Conservation (phyloP, 257 asterid species). For the Craterostigma plantagineum region DNA sequence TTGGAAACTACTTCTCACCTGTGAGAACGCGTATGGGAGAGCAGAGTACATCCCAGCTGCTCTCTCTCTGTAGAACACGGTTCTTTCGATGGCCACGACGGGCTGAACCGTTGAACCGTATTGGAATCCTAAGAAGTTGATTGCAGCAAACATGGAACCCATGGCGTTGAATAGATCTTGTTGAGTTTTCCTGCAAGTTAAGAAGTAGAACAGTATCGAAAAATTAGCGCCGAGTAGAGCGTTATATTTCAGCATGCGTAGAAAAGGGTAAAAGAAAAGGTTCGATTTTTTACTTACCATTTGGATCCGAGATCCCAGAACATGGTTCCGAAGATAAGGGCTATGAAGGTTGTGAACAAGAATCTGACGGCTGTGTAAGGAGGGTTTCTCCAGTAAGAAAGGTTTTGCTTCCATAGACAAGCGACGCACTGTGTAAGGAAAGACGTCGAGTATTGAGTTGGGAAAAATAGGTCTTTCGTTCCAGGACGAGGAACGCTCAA, state of each 20-base stretch:
- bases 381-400: slow-evolving; percentile 56
- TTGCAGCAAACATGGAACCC: slow-evolving; percentile 48
- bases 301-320: slow-evolving; percentile 48
- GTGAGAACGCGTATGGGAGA: slow-evolving; percentile 47
- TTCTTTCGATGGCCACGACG: slow-evolving; percentile 45
- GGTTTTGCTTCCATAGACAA: slow-evolving; percentile 53
- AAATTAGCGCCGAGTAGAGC: too few species aligned
- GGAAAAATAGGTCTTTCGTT: slow-evolving; percentile 25
- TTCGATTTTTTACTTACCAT: slow-evolving; percentile 14
- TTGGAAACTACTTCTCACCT: slow-evolving; percentile 13
- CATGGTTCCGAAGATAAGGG: slow-evolving; percentile 36
- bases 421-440: slow-evolving; percentile 28
- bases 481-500: slow-evolving; percentile 30
- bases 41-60: slow-evolving; percentile 68
- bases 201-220: too few species aligned
- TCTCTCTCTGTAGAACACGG: slow-evolving; percentile 49
- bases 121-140: slow-evolving; percentile 31
- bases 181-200: slow-evolving; percentile 15
- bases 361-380: slow-evolving; percentile 43
- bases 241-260: neutral
- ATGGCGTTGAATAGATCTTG: slow-evolving; percentile 38
- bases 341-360: slow-evolving; percentile 27
- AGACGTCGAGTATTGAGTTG: slow-evolving; percentile 28
- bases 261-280: neutral
- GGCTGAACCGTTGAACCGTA: slow-evolving; percentile 42